Evolutionary conservation across 2,329 filamentous ascomycete genomes (phyloP).

Genomic region (Penicillium glabrum): DNA sequence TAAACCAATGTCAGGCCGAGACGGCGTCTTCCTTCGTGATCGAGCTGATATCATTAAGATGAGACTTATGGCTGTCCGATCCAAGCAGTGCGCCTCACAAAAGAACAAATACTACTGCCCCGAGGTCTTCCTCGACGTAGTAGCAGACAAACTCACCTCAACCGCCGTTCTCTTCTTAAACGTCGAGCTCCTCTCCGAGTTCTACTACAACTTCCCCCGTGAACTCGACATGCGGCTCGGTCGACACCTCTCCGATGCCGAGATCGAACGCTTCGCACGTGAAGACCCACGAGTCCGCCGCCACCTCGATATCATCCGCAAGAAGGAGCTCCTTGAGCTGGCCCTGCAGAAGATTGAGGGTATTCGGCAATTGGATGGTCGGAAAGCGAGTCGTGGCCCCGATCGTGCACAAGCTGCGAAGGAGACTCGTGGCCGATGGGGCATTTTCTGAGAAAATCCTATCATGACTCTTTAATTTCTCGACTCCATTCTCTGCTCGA

Average conservation of each 20-base stretch:
- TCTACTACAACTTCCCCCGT: slow-evolving; percentile 95
- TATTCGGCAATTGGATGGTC: slow-evolving; percentile 76
- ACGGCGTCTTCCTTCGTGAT: slow-evolving; percentile 91
- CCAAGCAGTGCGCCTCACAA: slow-evolving; percentile 78
- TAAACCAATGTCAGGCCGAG: slow-evolving; percentile 62
- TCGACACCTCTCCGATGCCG: slow-evolving; percentile 71
- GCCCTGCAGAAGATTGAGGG: slow-evolving; percentile 96
- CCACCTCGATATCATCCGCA: slow-evolving; percentile 86
- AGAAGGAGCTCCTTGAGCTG: slow-evolving; percentile 90
- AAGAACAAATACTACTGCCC: slow-evolving; percentile 97
- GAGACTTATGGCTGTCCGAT: slow-evolving; percentile 83
- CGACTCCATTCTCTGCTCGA: neutral
- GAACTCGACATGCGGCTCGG: slow-evolving; percentile 87
- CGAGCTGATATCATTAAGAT: slow-evolving; percentile 87
- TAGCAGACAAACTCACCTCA: slow-evolving; percentile 88
- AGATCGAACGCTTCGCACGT: slow-evolving; percentile 86
- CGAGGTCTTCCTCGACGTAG: slow-evolving; percentile 95
- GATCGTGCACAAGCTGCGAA: slow-evolving; percentile 37
- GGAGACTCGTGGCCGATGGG: slow-evolving; percentile 44
- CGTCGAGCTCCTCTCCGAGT: slow-evolving; percentile 92
- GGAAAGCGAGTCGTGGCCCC: slow-evolving; percentile 58
- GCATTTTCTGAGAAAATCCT: slow-evolving; percentile 38
- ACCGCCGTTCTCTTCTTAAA: slow-evolving; percentile 97
- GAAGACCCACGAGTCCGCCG: slow-evolving; percentile 88
- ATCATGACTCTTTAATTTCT: slow-evolving; percentile 3